Percentiles rank a stretch among this genome's conserved stretches.
Conservation (phyloP, 495 filamentous ascomycete genomes). For the Podospora fimiseda region DNA sequence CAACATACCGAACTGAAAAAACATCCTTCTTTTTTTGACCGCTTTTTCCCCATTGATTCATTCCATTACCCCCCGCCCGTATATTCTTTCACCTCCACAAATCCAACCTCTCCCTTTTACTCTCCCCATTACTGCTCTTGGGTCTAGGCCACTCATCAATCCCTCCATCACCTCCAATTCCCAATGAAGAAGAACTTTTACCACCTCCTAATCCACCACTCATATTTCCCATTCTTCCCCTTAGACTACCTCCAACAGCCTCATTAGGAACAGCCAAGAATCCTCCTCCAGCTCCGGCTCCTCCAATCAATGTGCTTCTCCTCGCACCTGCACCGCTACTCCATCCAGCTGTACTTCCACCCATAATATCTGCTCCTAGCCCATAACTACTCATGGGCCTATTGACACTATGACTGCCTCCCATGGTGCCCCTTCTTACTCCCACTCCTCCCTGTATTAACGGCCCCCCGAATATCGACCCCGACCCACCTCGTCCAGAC, state of each 20-base stretch:
- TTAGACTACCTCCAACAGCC: constrained; percentile 57
- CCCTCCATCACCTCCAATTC: constrained; percentile 7
- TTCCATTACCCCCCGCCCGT: not conserved
- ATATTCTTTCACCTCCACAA: constrained; percentile 34
- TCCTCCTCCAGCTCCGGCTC: constrained; percentile 71
- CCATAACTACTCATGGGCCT: constrained; percentile 49
- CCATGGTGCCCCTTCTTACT: not conserved
- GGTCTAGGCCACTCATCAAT: constrained; percentile 39
- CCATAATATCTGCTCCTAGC: constrained; percentile 33
- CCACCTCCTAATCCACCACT: constrained; percentile 5
- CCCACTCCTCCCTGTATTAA: too few relatives aligned
- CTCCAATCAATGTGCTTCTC: constrained; percentile 51
- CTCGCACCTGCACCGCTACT: constrained; percentile 36
- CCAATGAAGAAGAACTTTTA: not conserved
- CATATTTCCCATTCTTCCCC: constrained; percentile 63
- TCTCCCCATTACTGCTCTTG: constrained; percentile 32
- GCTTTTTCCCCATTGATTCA: not conserved
- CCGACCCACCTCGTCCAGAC: too few relatives aligned
- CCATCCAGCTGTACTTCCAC: constrained; percentile 32
- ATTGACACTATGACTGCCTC: not conserved
- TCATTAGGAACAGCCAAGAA: constrained; percentile 69
- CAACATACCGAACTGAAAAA: too few relatives aligned
- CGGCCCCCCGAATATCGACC: not conserved
- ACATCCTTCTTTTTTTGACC: too few relatives aligned
- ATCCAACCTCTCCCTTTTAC: constrained; percentile 38